Percentiles rank a stretch among this genome's conserved stretches.
Evolutionary conservation across 164 flowering plant species (phyloP).

Genomic region (Magnolia officinalis): DNA sequence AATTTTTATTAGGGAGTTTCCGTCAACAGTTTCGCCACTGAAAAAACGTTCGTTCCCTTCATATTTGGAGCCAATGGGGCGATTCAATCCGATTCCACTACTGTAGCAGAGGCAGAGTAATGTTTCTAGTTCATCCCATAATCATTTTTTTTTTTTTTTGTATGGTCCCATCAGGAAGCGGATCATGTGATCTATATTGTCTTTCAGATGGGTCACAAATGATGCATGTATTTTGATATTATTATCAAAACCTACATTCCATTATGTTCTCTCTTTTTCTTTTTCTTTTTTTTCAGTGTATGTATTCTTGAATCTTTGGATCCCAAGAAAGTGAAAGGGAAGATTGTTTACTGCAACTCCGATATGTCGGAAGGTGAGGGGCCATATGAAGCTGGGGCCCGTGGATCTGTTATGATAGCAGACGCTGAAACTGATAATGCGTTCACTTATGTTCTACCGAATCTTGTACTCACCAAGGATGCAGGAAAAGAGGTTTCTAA

Average conservation of each 20-base stretch:
- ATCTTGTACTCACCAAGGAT: too few species aligned
- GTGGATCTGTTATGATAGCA: constrained; percentile 17
- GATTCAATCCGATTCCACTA: not conserved
- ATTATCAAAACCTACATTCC: too few species aligned
- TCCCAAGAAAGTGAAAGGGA: constrained; percentile 32
- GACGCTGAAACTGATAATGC: too few species aligned
- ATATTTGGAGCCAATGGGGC: not conserved
- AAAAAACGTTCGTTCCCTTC: not conserved
- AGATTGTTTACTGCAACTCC: constrained; percentile 47
- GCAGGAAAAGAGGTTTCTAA: too few species aligned
- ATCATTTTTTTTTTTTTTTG: too few species aligned
- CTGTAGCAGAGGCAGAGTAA: not conserved
- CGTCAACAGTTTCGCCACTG: not conserved
- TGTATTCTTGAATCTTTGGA: constrained; percentile 32
- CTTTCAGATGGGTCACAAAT: too few species aligned
- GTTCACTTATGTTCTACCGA: too few species aligned
- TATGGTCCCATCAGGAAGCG: too few species aligned
- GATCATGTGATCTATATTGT: too few species aligned
- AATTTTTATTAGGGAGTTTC: not conserved
- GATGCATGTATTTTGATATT: too few species aligned
- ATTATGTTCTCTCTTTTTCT: too few species aligned
- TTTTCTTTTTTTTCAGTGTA: constrained; percentile 20
- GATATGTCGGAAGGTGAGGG: not conserved
- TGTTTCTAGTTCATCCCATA: not conserved
- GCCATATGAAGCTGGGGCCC: constrained; percentile 27